Evolutionary conservation across 1,284 basidiomycete species (phyloP), one percentile per base, ranked within the genome.

Genomic region (Trichosporon asahii): DNA sequence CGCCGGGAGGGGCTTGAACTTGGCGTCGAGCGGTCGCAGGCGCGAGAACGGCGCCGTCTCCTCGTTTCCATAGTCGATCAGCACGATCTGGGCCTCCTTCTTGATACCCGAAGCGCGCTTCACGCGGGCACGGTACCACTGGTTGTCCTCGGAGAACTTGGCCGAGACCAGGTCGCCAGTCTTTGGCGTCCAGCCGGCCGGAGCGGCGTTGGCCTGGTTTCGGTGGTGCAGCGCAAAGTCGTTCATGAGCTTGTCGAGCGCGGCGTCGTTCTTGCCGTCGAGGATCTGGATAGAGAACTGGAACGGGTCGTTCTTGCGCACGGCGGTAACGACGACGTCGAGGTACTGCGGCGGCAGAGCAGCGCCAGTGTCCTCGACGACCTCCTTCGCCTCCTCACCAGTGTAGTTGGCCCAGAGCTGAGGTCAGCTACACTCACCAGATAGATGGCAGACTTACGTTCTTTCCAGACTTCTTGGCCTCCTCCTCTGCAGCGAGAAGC

Each of bases 41-140:
- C 78, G 71, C 12, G 80, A 76, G 83, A 93, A 95, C 1, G 89
- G 83, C 31, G 94, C 85, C 3, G 88, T 91, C 78, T 94, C 92
- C 84, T 94, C 92, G 80, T 95, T 95, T 66, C 94, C 94, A 76
- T 85, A 85, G 72, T 85, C 84, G 72, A 85, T 82, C 55, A 85
- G 84, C 29, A 79, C 77, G 8, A 85, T 74, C 33, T 81, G 77
- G 6, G 84, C 84, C 68, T 84, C 84, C 78, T 91, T 94, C 85
- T 94, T 95, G 65, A 93, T 78, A 3, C 90, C 88, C 40, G 91
- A 95, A 27, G 89, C 86, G 44, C 91, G 88, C 71, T 90, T 90
- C 73, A 97, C 90, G 84, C 90, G 91, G 55, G 95, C 95, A 68
- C 95, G 91, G 83, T 97, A 98, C 95, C 95, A 98, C 70, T 90